Conservation (phyloP, 1,139 yeast genomes). For the Zygoascus sp. region DNA sequence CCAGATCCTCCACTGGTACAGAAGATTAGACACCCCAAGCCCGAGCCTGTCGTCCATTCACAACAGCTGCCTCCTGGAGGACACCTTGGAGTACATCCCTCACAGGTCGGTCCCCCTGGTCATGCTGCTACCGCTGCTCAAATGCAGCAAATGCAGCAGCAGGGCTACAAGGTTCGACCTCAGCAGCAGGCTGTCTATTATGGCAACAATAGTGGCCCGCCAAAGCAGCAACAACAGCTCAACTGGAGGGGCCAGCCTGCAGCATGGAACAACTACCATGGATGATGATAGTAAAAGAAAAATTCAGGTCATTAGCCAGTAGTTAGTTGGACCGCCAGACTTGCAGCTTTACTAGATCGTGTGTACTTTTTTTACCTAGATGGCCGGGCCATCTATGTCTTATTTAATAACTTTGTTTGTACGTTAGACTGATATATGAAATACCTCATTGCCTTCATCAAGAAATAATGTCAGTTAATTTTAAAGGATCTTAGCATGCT, state of each 20-base stretch:
- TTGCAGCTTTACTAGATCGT: no score
- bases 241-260: constrained; percentile 26
- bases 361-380: no score
- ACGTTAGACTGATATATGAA: not conserved
- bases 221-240: constrained; percentile 5
- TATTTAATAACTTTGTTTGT: not conserved
- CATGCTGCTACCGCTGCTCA: constrained; percentile 9
- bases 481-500: constrained; percentile 32
- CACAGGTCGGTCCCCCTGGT: constrained; percentile 3
- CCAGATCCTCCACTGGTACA: constrained; percentile 25
- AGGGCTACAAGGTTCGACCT: not conserved
- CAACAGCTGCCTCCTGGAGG: not conserved
- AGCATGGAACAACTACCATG: constrained; percentile 24
- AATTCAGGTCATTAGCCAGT: no score
- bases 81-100: constrained; percentile 4
- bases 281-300: no score
- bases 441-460: no score
- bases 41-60: constrained; percentile 4
- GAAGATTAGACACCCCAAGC: constrained; percentile 10
- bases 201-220: constrained; percentile 2
- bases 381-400: not conserved
- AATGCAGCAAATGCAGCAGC: not conserved
- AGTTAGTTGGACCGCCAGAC: no score
- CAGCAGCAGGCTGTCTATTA: not conserved
- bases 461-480: no score